Base-by-base conservation (phyloP, 2,329 filamentous ascomycete species). In the Alternaria postmessia region DNA sequence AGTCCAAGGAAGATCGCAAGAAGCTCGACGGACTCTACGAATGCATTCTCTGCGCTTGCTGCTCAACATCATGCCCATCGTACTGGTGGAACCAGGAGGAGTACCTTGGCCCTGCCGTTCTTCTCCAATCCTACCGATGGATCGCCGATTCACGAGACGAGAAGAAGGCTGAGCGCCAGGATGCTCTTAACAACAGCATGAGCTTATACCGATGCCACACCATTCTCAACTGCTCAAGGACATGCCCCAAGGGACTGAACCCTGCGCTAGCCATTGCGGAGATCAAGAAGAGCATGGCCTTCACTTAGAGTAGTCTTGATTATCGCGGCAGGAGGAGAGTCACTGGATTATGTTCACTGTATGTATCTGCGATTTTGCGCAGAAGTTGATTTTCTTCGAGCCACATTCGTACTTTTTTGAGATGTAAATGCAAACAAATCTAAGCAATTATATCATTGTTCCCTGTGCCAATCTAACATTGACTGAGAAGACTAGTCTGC, bases 51-150 rank as follows among this genome's bases (percentile, higher is more conserved):
- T 99, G 95, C 86, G 94, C 94, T 73, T 99, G 95, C 89, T 99
- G 95, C 89, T 95, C 92, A 70, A 99, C 95, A 22, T 97, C 94
- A 47, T 99, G 95, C 87, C 95, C 95, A n/a, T 97, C 93, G 18
- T 99, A 99, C 87, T 99, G 95, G 95, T 99, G 95, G 95, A 99
- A 99, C 86, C 89, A 91, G 72, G 94, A 98, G 83, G 94, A 98
- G 82, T 99, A 99, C 85, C 92, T 99, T 51, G 95, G 95, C 66
- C 95, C 95, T 61, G 95, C 95, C 69, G 92, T 99, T 63, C 91
- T 99, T 54, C 89, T 99, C 69, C 95, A 99, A 84, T 97, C 93
- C 8, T 99, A 98, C 89, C 89, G 94, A 78, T 99, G 95, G 95
- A 86, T 99, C 69, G 91, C 90, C 77, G 95, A 99, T 81, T 96